These are phyloP conservation scores for Colletotrichum spinosum DNA, from an alignment of 2,329 filamentous ascomycete genomes.

Conservation along the genomic window DNA sequence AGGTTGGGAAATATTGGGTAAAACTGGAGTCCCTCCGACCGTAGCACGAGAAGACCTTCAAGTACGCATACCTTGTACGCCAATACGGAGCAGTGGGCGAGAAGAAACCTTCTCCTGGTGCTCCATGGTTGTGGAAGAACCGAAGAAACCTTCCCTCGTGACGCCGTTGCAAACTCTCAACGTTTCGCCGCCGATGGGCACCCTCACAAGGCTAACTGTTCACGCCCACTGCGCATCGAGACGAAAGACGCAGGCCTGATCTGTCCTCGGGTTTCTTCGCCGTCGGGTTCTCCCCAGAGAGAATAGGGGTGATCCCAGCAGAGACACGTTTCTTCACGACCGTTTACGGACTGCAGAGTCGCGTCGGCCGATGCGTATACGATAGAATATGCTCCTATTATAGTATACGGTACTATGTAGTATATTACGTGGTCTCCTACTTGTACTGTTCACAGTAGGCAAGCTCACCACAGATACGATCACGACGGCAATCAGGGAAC, in stretches of 20 bases:
- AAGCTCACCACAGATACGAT: constrained; percentile 7
- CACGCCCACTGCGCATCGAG: constrained; percentile 3
- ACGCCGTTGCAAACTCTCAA: constrained; percentile 23
- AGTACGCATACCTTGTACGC: too few species aligned
- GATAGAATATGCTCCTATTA: not conserved
- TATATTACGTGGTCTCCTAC: too few species aligned
- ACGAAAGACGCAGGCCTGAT: not conserved
- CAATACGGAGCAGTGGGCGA: not conserved
- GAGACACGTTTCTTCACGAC: constrained; percentile 29
- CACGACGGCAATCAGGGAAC: constrained; percentile 5
- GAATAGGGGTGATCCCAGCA: constrained; percentile 28
- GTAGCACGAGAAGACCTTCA: constrained; percentile 1
- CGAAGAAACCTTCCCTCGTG: constrained; percentile 4
- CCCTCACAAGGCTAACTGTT: constrained; percentile 8
- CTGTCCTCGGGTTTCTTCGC: constrained; percentile 13
- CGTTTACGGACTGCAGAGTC: not conserved
- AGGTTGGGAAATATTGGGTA: constrained; percentile 19
- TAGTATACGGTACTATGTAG: not conserved
- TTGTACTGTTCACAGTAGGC: too few species aligned
- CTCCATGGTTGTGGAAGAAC: not conserved
- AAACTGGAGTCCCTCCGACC: constrained; percentile 15
- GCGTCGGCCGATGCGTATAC: constrained; percentile 4
- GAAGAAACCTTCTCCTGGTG: not conserved
- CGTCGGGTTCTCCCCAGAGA: constrained; percentile 1
- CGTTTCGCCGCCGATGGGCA: constrained; percentile 18